Base-by-base conservation (phyloP, 2,329 filamentous ascomycete species). In the Phaeoacremonium minimum region DNA sequence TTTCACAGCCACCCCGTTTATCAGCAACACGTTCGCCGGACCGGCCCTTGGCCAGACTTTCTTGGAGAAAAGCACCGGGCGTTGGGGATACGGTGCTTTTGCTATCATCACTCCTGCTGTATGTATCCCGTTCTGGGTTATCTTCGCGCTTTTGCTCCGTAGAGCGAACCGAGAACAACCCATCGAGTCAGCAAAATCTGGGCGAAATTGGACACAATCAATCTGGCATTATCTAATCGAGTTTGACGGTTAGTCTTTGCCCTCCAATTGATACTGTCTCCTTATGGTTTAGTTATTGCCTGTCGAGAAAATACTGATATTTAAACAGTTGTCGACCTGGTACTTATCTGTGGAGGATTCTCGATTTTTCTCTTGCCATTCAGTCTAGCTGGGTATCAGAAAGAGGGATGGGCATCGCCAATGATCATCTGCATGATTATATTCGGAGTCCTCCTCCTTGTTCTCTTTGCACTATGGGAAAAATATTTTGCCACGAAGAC, bases 331-430 rank as follows among this genome's bases (percentile, higher is more conserved):
- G 41, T 73, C 16, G 77, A 77, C 6, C 63, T 80, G 22, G 40
- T 77, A 18, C 58, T 82, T 7, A 63, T 80, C 48, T 65, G 69
- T 26, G 57, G 57, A 4, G 77, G 75, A 3, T 65, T 81, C 38
- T 66, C 69, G 4, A 55, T 81, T 20, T 74, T 85, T 47, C 58
- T 85, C 13, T 67, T 85, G 1, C 77, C 81, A 1, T 71, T 85
- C 51, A 80, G 68, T 5, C 62, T 84, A 15, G 52, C 55, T 22
- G 56, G 51, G 9, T 53, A 58, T 31, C 55, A 56, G 16, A 45
- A 44, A 7, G 20, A 51, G 37, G 37, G 46, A 18, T 49, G 54
- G 52, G 35, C 41, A 28, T 45, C 48, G 33, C 35, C 52, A 18
- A 37, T 47, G 30, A 38, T 58, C 38, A 54, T 61, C 28, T 46